Base-by-base conservation (phyloP, 495 filamentous ascomycete species). In the Lasiosphaeria hispida region DNA sequence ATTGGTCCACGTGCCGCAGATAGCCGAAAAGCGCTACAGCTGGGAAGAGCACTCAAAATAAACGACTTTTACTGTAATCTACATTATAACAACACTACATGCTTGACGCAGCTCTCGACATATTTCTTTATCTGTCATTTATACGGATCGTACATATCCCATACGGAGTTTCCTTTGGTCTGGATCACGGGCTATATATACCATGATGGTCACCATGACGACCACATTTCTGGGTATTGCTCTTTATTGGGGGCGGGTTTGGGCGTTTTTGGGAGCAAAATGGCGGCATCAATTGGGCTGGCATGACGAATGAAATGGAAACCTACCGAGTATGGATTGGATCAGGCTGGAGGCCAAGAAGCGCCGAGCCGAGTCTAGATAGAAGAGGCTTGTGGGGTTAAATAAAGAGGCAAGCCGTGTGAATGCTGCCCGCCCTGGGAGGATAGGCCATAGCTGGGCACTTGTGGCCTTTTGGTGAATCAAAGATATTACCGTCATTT, bases 1-100 rank as follows among this genome's bases (percentile, higher is more conserved):
- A 48, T 58, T 83, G 18, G 68, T 81, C 7, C 80, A 81, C 48
- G 73, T 81, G 19, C 80, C 80, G 7, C 76, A 80, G 52, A 68
- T 75, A 33, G 78, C 79, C 13, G 77, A 75, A 33, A 74, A 75
- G 53, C 69, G 80, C 44, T 83, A 79, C 54, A 79, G 75, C 54
- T 83, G 78, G 78, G 80, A 83, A 58, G 53, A 55, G 11, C 36
- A 45, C 13, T 55, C 35, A 47, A 49, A 14, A 14, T 23, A 17
- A 23, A 47, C 35, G n/a, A 36, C 15, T 18, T 1, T 15, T 14
- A 36, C 49, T 52, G 49, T 48, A 45, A 55, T 55, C 2, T 52
- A 38, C 8, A 19, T 10, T 23, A 13, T 39, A 37, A 19, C 15
- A 52, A 19, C 17, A 38, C 35, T 10, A 47, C 53, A 55, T 55